phyloP scores from a whole-genome alignment of 768 basidiomycete genomes.

The Rickenella mellea region DNA sequence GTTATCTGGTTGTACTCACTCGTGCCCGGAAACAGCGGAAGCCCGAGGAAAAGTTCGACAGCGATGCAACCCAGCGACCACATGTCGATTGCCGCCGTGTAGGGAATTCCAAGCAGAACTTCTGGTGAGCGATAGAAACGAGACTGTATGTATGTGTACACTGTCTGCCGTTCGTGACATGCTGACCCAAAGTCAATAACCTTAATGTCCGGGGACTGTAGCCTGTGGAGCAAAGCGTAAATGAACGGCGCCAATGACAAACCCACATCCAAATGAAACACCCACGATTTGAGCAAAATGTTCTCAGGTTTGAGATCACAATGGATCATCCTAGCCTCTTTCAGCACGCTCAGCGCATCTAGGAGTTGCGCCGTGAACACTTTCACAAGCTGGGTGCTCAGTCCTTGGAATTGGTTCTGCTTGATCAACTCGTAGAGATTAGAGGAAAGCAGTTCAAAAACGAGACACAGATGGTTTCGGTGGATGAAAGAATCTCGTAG shows the following conservation, averaged over 20 bases:
- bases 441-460: constrained; percentile 93
- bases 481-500: constrained; percentile 96
- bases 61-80: constrained; percentile 99
- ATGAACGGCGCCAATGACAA: neutral
- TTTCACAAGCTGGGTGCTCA: constrained; percentile 94
- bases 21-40: constrained; percentile 96
- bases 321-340: constrained; percentile 93
- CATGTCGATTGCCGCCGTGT: constrained; percentile 96
- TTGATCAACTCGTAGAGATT: constrained; percentile 99
- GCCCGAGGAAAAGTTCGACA: constrained; percentile 91
- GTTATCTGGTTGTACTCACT: constrained; percentile 99
- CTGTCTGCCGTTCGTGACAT: constrained; percentile 98
- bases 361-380: constrained; percentile 96
- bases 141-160: constrained; percentile 99
- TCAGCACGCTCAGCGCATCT: constrained; percentile 85
- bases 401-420: constrained; percentile 97
- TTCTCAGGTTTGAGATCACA: constrained; percentile 99
- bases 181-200: constrained; percentile 99
- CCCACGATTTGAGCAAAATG: constrained; percentile 89
- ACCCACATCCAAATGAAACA: constrained; percentile 13
- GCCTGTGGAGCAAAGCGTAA: constrained; percentile 30
- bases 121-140: constrained; percentile 98
- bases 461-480: constrained; percentile 91
- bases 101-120: constrained; percentile 89
- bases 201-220: constrained; percentile 97